Conservation (phyloP, 371 early-diverging fungal species). For the Dinochytrium kinnereticum region DNA sequence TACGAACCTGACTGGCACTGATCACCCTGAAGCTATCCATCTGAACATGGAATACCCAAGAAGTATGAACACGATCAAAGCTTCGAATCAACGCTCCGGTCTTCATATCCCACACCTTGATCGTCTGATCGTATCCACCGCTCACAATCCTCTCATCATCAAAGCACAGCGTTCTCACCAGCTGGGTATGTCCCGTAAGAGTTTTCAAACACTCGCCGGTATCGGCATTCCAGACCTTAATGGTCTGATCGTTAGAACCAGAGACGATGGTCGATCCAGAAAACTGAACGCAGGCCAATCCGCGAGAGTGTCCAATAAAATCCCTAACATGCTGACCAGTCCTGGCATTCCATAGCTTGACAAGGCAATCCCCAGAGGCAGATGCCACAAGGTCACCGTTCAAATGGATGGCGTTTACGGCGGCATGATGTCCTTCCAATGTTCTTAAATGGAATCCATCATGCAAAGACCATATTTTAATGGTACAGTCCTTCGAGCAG, state of each 20-base stretch:
- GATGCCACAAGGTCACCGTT: slow-evolving; percentile 72
- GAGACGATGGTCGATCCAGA: slow-evolving; percentile 57
- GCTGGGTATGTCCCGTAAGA: slow-evolving; percentile 83
- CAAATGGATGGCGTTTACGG: slow-evolving; percentile 54
- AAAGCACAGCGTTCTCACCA: slow-evolving; percentile 89
- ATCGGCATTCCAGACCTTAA: slow-evolving; percentile 92
- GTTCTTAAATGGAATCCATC: slow-evolving; percentile 53
- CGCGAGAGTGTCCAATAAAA: slow-evolving; percentile 64
- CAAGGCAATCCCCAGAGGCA: slow-evolving; percentile 80
- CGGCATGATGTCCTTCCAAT: slow-evolving; percentile 55
- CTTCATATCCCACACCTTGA: slow-evolving; percentile 91
- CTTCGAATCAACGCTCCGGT: slow-evolving; percentile 57
- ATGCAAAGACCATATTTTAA: slow-evolving; percentile 78
- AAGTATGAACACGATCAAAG: slow-evolving; percentile 71
- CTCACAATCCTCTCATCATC: slow-evolving; percentile 74
- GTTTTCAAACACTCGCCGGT: slow-evolving; percentile 77
- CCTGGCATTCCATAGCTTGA: slow-evolving; percentile 85
- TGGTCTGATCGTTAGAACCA: slow-evolving; percentile 83
- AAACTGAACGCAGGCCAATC: slow-evolving; percentile 92
- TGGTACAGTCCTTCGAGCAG: slow-evolving; percentile 91
- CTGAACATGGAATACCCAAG: slow-evolving; percentile 87
- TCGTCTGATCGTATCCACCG: slow-evolving; percentile 91
- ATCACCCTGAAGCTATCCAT: slow-evolving; percentile 82
- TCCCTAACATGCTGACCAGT: slow-evolving; percentile 50
- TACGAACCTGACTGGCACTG: slow-evolving; percentile 53